A percentile compares a stretch with the other conserved stretches of the same genome.
Conservation (phyloP, 2,329 filamentous ascomycete genomes). For the Acrodontium crateriforme region DNA sequence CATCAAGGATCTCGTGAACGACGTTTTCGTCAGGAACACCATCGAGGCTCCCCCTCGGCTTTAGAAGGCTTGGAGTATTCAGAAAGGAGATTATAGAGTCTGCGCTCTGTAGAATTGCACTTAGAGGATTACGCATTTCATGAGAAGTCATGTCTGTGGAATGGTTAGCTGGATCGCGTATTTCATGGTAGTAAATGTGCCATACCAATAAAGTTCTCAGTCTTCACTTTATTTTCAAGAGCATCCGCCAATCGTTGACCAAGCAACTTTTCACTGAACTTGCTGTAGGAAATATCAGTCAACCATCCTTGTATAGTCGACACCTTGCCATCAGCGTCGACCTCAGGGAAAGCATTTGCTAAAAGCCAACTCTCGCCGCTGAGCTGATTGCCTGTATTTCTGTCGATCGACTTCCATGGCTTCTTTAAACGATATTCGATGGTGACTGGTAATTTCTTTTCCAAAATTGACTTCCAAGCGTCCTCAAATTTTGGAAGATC, state of each 20-base stretch:
- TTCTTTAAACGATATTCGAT: slow-evolving; percentile 26
- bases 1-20: slow-evolving; percentile 15
- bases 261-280: slow-evolving; percentile 19
- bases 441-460: slow-evolving; percentile 20
- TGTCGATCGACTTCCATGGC: slow-evolving; percentile 19
- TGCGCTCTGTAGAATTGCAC: slow-evolving; percentile 31
- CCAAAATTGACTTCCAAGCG: slow-evolving; percentile 19
- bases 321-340: slow-evolving; percentile 17
- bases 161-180: slow-evolving; percentile 11
- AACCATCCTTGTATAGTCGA: slow-evolving; percentile 20
- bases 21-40: slow-evolving; percentile 13
- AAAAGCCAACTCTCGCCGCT: slow-evolving; percentile 20
- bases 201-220: slow-evolving; percentile 26
- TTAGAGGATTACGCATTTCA: slow-evolving; percentile 26
- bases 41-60: slow-evolving; percentile 2
- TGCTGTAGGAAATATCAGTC: slow-evolving; percentile 21
- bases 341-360: slow-evolving; percentile 20
- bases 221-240: slow-evolving; percentile 23
- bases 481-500: slow-evolving; percentile 21
- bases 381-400: slow-evolving; percentile 14
- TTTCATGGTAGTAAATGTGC: slow-evolving; percentile 29
- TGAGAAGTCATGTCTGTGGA: no score
- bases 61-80: slow-evolving; percentile 4
- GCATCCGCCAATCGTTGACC: slow-evolving; percentile 22
- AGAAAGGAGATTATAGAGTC: slow-evolving; percentile 28